Conservation (phyloP, 495 filamentous ascomycete genomes). For the Neurospora sp. region DNA sequence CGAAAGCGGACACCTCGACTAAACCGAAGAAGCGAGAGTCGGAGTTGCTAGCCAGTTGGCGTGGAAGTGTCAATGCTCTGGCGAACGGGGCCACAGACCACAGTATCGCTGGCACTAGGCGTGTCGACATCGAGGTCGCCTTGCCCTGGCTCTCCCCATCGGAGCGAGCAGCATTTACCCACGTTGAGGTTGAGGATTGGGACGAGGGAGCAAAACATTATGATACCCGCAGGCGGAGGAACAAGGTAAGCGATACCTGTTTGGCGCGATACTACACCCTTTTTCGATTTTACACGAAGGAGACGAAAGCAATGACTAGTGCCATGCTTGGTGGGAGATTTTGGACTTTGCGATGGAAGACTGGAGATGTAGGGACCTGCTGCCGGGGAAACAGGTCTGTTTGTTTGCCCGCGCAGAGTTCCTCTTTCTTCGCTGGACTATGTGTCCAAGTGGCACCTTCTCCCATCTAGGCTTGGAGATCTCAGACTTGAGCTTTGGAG, state of each 20-base stretch:
- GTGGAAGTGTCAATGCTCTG: background rate
- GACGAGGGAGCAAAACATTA: background rate
- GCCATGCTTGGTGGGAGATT: background rate
- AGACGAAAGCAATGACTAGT: background rate
- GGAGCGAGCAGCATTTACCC: conserved; percentile 6
- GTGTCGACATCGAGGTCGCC: conserved; percentile 16
- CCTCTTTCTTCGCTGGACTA: background rate
- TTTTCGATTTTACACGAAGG: background rate
- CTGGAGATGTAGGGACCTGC: background rate
- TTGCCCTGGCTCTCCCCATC: conserved; percentile 10
- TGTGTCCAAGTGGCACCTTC: background rate
- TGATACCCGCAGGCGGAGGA: conserved; percentile 3
- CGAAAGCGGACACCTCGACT: background rate
- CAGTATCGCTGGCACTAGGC: background rate
- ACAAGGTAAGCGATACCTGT: conserved; percentile 12
- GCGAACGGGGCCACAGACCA: background rate
- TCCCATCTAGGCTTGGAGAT: background rate
- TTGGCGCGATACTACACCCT: background rate
- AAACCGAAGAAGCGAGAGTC: background rate
- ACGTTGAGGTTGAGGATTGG: conserved; percentile 11
- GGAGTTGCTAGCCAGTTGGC: background rate
- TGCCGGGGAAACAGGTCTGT: background rate
- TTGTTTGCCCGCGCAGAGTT: background rate
- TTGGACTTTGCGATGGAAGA: background rate
- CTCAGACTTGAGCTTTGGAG: background rate